Base-by-base conservation (phyloP, 139 green algal species). In the Picochlorum sp. region DNA sequence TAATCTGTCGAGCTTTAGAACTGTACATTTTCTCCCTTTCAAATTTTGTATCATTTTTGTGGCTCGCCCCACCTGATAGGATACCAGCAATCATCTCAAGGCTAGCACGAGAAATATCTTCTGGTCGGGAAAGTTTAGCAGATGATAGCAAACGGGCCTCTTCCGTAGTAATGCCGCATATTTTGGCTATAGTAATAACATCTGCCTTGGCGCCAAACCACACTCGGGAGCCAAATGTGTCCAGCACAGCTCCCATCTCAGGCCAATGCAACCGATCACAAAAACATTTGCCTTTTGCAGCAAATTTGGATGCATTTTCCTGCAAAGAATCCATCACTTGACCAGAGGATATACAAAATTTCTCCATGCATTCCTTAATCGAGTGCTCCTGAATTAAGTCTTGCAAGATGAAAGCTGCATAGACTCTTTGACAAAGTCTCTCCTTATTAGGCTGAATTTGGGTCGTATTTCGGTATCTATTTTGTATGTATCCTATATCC, bases 221-320 rank as follows among this genome's bases (percentile, higher is more conserved):
- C 6, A 61, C 22, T 53, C 55, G 55, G 8, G 37, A 37, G 9
- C 39, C 25, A 33, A 94, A 89, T 54, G 81, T 77, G 12, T 77
- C 44, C 5, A 95, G 67, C n/a, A 93, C 63, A 0, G 68, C 45
- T 62, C 89, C 78, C 62, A 94, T 55, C 63, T 82, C 65, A 6
- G 30, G 25, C 76, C 78, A 90, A 31, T 77, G 75, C 63, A 93
- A 52, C 44, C 80, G 74, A 52, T 83, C 79, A 55, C 86, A 94
- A 60, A 96, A 91, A 35, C 74, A 68, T 0, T 75, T 70, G 18
- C 85, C 73, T 72, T 85, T 90, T 59, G 35, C 57, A 1, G 86
- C 77, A 55, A 85, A 87, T 36, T 64, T 64, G n/a, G 56, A 63
- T 0, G 69, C 61, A 14, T 56, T 30, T 26, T 81, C 67, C 64